These are phyloP conservation scores for Yamadazyma triangularis DNA, from an alignment of 1,139 yeast species.

Conservation along the genomic window DNA sequence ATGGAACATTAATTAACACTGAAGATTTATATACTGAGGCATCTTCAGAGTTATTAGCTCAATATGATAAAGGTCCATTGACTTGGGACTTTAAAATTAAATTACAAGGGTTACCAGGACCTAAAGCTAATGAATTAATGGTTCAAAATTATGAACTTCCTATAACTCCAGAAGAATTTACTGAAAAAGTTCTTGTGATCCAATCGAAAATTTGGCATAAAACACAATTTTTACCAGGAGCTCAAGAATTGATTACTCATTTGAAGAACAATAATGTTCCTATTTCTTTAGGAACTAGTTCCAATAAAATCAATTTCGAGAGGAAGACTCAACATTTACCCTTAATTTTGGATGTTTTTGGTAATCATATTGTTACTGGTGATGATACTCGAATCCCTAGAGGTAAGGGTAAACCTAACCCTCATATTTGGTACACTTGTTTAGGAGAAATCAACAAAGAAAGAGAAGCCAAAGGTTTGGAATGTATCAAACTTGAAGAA, in stretches of 20 bases:
- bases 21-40: conserved; percentile 87
- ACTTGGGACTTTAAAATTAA: conserved; percentile 88
- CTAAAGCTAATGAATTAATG: conserved; percentile 54
- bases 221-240: conserved; percentile 78
- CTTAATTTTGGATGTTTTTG: conserved; percentile 59
- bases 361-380: conserved; percentile 72
- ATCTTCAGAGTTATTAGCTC: conserved; percentile 57
- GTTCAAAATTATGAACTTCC: conserved; percentile 68
- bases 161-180: conserved; percentile 58
- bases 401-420: conserved; percentile 89
- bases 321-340: conserved; percentile 67
- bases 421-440: conserved; percentile 89
- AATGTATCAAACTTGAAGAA: conserved; percentile 62
- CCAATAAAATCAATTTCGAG: conserved; percentile 53
- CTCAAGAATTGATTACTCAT: conserved; percentile 56
- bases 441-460: conserved; percentile 60
- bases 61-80: conserved; percentile 69
- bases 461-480: conserved; percentile 25
- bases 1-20: conserved; percentile 85
- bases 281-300: conserved; percentile 90
- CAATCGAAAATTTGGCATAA: conserved; percentile 63
- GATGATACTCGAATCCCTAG: conserved; percentile 78
- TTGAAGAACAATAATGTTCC: conserved; percentile 55
- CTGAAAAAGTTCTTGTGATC: conserved; percentile 43
- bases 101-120: conserved; percentile 89